Percentiles rank a stretch among this genome's conserved stretches.
Conservation (phyloP, 1,284 basidiomycete genomes). For the Macrocystidia cucumis region DNA sequence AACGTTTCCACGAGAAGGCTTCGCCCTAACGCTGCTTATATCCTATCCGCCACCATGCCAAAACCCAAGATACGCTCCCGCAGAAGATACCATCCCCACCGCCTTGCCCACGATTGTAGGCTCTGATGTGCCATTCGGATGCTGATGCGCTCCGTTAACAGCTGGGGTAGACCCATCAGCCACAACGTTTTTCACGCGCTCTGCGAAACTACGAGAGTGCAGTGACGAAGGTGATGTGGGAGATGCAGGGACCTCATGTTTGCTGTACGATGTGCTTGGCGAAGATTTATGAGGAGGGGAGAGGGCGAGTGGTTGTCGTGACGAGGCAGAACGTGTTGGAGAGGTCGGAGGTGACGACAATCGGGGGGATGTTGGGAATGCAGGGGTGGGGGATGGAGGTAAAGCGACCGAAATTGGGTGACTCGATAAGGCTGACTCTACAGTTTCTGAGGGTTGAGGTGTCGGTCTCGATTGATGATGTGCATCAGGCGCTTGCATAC, state of each 20-base stretch:
- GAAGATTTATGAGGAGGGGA: conserved; percentile 15
- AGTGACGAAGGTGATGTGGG: conserved; percentile 9
- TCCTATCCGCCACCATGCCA: conserved; percentile 30
- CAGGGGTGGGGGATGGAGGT: conserved; percentile 6
- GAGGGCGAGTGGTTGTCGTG: conserved; percentile 14
- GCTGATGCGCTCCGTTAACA: conserved; percentile 19
- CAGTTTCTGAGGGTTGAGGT: neutral
- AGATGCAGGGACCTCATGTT: no score
- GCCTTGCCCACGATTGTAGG: conserved; percentile 57
- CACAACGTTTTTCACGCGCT: conserved; percentile 4
- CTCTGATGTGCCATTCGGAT: conserved; percentile 15
- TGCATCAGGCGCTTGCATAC: conserved; percentile 10
- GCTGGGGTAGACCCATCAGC: conserved; percentile 11
- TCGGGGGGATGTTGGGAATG: conserved; percentile 8
- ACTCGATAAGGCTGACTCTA: neutral
- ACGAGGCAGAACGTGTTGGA: no score
- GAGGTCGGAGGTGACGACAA: no score
- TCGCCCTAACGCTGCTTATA: no score
- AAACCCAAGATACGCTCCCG: conserved; percentile 55
- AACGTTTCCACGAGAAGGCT: no score
- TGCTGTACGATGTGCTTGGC: conserved; percentile 19
- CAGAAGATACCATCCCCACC: conserved; percentile 60
- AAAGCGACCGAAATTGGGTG: neutral
- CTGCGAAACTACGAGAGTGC: conserved; percentile 4
- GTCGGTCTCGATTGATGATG: neutral